phyloP scores from a whole-genome alignment of 2,329 filamentous ascomycete genomes.

The Paecilomyces formosus region DNA sequence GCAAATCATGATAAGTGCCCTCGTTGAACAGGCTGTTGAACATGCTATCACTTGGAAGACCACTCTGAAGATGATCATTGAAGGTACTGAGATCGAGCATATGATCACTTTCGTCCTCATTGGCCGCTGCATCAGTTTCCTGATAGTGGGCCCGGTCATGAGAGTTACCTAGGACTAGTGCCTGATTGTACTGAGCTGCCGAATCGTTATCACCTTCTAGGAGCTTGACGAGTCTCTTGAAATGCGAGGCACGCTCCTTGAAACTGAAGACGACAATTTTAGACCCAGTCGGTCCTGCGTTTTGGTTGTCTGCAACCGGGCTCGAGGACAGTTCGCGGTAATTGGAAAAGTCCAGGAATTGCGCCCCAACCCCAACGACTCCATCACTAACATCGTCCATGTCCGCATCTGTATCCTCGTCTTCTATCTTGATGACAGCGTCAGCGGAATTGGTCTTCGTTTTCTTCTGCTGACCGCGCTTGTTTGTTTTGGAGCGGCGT shows the following conservation, averaged over 20 bases:
- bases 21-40: background rate
- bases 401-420: constrained; percentile 4
- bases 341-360: background rate
- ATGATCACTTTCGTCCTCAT: background rate
- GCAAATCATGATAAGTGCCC: background rate
- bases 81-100: background rate
- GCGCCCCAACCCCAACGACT: background rate
- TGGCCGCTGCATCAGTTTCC: background rate
- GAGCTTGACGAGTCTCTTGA: background rate
- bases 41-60: background rate
- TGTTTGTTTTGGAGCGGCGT: constrained; percentile 1
- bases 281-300: background rate
- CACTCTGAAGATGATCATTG: background rate
- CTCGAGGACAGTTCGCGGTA: background rate
- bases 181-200: background rate
- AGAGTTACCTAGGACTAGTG: background rate
- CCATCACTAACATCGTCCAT: background rate
- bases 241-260: background rate
- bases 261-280: background rate
- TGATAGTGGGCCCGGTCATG: background rate
- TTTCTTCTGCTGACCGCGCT: constrained; percentile 5
- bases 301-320: background rate
- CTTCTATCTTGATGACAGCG: constrained; percentile 2
- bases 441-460: constrained; percentile 5
- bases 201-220: background rate